Evolutionary conservation across 1,139 yeast genomes (phyloP), one percentile per base, ranked within the genome.

Genomic region (Debaryomyces sp.): DNA sequence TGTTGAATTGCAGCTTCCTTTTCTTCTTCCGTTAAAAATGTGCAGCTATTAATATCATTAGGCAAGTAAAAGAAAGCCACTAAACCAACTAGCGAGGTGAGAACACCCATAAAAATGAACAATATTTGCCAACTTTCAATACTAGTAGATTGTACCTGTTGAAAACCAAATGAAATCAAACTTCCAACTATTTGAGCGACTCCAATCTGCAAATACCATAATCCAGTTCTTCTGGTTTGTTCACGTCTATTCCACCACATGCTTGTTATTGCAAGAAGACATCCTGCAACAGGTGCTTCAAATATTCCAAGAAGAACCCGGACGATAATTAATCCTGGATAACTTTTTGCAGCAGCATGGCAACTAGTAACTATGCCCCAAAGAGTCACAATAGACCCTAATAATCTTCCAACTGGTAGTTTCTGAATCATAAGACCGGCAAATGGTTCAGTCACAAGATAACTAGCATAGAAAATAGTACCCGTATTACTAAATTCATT

Each of bases 401-500:
- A 58, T 2, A 67, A 56, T 40, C 61, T 67, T 0, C 66, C 66
- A 13, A 68, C 60, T 0, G 75, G 74, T 35, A 68, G 61, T 43
- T 58, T 56, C 56, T 78, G 81, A 46, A 78, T 57, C 24, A 22
- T 22, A 5, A 77, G 47, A 2, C 80, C 76, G 6, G 81, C 80
- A 48, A 73, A 67, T 8, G 22, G 38, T 54, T 77, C 81, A 59
- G 78, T 78, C n/a, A 63, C 62, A 42, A 81, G 59, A 50, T 79
- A 80, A 6, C 85, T 85, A 40, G 81, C 59, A 58, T 82, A 82
- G 51, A 82, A 82, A 0, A 82, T 73, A 6, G 83, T 69, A 32
- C 82, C 85, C n/a, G 75, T 74, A 85, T 85, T 81, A 6, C 81
- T 67, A 59, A 81, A 82, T 66, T 71, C 71, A 43, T 71, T 64